Base-by-base conservation (phyloP, 345 rosid species). In the Ceriops zippeliana region DNA sequence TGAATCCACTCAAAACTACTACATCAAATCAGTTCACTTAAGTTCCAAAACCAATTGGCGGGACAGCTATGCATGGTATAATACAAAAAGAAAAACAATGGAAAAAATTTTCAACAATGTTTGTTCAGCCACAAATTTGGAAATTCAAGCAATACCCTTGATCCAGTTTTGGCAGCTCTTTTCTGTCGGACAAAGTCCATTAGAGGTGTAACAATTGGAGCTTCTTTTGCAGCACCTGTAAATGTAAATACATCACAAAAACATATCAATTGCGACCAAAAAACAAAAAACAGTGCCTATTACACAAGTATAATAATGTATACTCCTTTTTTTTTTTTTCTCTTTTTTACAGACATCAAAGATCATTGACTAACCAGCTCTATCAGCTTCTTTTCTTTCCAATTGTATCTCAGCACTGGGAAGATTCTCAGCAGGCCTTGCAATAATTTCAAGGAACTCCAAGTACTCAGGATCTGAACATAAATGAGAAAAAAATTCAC, bases 181-280 rank as follows among this genome's bases (percentile, higher is more conserved):
- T 84, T 88, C 73, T 85, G 90, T 9, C 93, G 88, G 37, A 90
- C 85, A 81, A 84, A 90, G 75, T 90, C 91, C 96, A 90, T 90
- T 34, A 90, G 78, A 32, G 96, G 91, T 17, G 96, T 90, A 65
- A 88, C 77, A 61, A 86, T 72, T 31, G 78, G 82, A 68, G 83
- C 65, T 16, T 84, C 82, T 79, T 85, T 85, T 17, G 83, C 52
- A 58, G 77, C 67, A 28, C 87, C 91, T 90, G 68, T 3, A 49
- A 24, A 70, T 28, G 68, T 3, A 49, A 24, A 70, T 28, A 21
- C 8, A 72, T 8, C 27, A 69, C 5, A 27, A 9, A 21, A 32
- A 52, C n/a, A 65, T 15, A 60, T 24, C 24, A 34, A 28, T 35
- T 56, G 30, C 24, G 15, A 21, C 34, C 26, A 24, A 24, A 24